A percentile compares a stretch with the other conserved stretches of the same genome.
Conservation (phyloP, 805 yeast genomes). For the Pichia cephalocereana region DNA sequence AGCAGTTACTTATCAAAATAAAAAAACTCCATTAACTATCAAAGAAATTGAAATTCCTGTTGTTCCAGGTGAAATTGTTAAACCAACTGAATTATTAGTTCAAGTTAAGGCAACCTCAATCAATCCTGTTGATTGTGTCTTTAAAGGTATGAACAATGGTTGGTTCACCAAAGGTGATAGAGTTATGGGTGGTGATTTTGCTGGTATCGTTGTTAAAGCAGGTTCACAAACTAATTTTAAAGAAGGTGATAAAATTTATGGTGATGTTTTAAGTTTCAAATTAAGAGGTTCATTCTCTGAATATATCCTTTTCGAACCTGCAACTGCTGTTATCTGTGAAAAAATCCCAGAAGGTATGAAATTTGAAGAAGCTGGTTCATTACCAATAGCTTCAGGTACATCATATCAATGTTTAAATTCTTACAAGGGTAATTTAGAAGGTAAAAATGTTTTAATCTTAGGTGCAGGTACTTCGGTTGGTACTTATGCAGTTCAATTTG, state of each 20-base stretch:
- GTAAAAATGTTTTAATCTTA: slow-evolving; percentile 45
- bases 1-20: slow-evolving; percentile 11
- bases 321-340: slow-evolving; percentile 13
- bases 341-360: slow-evolving; percentile 39
- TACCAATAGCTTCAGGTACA: slow-evolving; percentile 35
- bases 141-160: slow-evolving; percentile 4
- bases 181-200: slow-evolving; percentile 17
- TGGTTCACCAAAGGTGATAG: slow-evolving; percentile 8
- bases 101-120: slow-evolving; percentile 13
- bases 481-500: slow-evolving; percentile 43
- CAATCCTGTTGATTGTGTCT: slow-evolving; percentile 16
- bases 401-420: slow-evolving; percentile 25
- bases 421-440: slow-evolving; percentile 15
- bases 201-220: slow-evolving; percentile 16
- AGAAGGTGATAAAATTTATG: slow-evolving; percentile 17
- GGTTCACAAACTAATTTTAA: slow-evolving; percentile 12
- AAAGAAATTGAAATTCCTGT: slow-evolving; percentile 6
- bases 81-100: slow-evolving; percentile 12
- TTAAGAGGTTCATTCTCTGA: slow-evolving; percentile 36
- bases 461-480: slow-evolving; percentile 77
- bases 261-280: slow-evolving; percentile 4
- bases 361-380: slow-evolving; percentile 52
- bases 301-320: slow-evolving; percentile 32
- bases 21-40: slow-evolving; percentile 6
- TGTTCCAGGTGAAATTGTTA: slow-evolving; percentile 1